Evolutionary conservation across 352 stramenopile species (phyloP).

Genomic region (Phytophthora hibernalis): DNA sequence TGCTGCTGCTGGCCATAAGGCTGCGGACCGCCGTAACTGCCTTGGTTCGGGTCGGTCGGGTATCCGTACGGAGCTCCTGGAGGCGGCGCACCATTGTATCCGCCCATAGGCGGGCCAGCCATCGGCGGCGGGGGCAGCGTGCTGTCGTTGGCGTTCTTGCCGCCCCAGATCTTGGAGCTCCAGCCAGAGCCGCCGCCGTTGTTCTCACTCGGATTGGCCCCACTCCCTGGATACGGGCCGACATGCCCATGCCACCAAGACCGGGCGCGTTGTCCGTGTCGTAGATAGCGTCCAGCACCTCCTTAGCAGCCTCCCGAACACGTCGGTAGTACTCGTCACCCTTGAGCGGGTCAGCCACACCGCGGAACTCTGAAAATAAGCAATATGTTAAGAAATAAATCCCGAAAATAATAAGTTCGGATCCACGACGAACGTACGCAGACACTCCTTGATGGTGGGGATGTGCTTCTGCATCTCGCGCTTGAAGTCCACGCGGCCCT

Average conservation of each 20-base stretch:
- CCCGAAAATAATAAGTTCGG: slow-evolving; percentile 11
- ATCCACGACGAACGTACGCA: slow-evolving; percentile 60
- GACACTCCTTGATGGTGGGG: slow-evolving; percentile 92
- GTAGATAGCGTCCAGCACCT: slow-evolving; percentile 95
- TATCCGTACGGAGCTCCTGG: slow-evolving; percentile 56
- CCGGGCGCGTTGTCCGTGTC: slow-evolving; percentile 81
- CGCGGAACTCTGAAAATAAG: slow-evolving; percentile 81
- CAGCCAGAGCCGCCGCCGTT: slow-evolving; percentile 52
- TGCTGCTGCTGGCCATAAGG: slow-evolving; percentile 43
- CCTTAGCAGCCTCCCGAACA: slow-evolving; percentile 93
- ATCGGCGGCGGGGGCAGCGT: slow-evolving; percentile 52
- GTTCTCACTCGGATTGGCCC: slow-evolving; percentile 63
- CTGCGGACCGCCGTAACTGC: slow-evolving; percentile 53
- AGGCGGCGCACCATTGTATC: slow-evolving; percentile 45
- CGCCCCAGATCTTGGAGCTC: slow-evolving; percentile 76
- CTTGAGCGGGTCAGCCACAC: slow-evolving; percentile 92
- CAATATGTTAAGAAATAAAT: slow-evolving; percentile 11
- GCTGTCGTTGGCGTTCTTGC: slow-evolving; percentile 70
- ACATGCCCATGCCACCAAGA: slow-evolving; percentile 79
- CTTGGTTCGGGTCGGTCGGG: slow-evolving; percentile 52
- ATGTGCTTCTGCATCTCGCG: slow-evolving; percentile 93
- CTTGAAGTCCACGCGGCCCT: slow-evolving; percentile 92
- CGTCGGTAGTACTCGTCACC: slow-evolving; percentile 95
- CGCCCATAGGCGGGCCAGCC: slow-evolving; percentile 59
- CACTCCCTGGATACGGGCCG: slow-evolving; percentile 83